These are phyloP conservation scores for Mortierella alpina DNA, from an alignment of 192 early-diverging fungal genomes.

Conservation along the genomic window DNA sequence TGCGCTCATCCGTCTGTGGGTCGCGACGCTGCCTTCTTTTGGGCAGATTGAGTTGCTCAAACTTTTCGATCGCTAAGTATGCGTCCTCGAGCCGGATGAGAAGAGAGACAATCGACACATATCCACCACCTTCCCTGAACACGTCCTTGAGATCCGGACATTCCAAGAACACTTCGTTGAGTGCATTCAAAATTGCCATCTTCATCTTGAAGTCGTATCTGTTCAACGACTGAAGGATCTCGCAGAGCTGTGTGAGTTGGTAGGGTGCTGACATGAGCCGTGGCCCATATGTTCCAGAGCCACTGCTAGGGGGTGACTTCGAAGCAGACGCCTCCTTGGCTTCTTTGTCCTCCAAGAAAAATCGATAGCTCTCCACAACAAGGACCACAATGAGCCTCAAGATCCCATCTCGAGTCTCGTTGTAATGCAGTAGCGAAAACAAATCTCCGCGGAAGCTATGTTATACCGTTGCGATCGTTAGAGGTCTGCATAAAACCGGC, in stretches of 20 bases:
- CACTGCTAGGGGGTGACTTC: slow-evolving; percentile 22
- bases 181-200: slow-evolving; percentile 63
- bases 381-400: slow-evolving; percentile 60
- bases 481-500: not conserved
- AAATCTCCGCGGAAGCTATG: slow-evolving; percentile 63
- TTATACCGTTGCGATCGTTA: not conserved
- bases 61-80: slow-evolving; percentile 42
- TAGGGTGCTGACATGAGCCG: slow-evolving; percentile 51
- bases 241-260: slow-evolving; percentile 67
- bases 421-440: slow-evolving; percentile 65
- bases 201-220: slow-evolving; percentile 67
- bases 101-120: slow-evolving; percentile 68
- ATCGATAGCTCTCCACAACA: slow-evolving; percentile 56
- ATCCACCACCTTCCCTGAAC: slow-evolving; percentile 70
- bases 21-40: slow-evolving; percentile 26
- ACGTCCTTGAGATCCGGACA: slow-evolving; percentile 63
- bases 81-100: slow-evolving; percentile 65
- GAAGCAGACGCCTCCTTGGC: slow-evolving; percentile 9
- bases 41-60: slow-evolving; percentile 23
- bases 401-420: slow-evolving; percentile 63
- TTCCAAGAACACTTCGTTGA: slow-evolving; percentile 60
- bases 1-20: slow-evolving; percentile 39
- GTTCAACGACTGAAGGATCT: slow-evolving; percentile 65
- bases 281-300: slow-evolving; percentile 12
- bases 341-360: slow-evolving; percentile 45